These are phyloP conservation scores for Phtheirospermum japonicum DNA, from an alignment of 257 asterid genomes.

Conservation along the genomic window DNA sequence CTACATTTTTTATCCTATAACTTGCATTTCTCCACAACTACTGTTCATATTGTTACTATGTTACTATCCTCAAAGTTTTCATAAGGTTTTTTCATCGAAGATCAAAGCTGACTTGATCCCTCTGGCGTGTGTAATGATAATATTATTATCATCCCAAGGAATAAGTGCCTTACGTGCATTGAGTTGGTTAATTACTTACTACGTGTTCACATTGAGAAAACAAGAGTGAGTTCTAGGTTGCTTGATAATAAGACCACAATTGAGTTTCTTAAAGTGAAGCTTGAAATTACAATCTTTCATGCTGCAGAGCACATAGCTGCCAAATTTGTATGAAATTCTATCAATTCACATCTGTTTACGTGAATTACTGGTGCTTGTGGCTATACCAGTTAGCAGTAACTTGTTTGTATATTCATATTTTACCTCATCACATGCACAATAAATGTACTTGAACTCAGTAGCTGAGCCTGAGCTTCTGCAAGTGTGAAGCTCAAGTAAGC, in stretches of 20 bases:
- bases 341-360: too few species aligned
- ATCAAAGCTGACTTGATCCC: neutral
- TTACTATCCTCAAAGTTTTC: neutral
- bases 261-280: too few species aligned
- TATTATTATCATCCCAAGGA: neutral
- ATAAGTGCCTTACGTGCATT: neutral
- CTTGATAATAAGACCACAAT: too few species aligned
- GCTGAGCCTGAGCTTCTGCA: slow-evolving; percentile 1
- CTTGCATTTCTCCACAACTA: neutral
- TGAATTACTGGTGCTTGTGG: too few species aligned
- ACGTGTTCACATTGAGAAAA: neutral
- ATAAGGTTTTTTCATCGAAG: neutral
- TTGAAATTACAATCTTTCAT: too few species aligned
- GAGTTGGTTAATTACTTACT: neutral
- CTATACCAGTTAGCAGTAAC: too few species aligned
- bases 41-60: neutral
- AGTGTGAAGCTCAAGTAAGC: too few species aligned
- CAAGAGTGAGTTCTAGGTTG: too few species aligned
- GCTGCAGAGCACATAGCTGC: too few species aligned
- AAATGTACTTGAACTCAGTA: slow-evolving; percentile 4
- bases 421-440: neutral
- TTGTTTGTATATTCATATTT: neutral
- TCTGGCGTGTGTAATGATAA: neutral
- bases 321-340: too few species aligned
- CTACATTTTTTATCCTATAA: neutral